These are phyloP conservation scores for Zoysia matrella DNA, from an alignment of 202 grass and related monocot genomes.

Conservation along the genomic window DNA sequence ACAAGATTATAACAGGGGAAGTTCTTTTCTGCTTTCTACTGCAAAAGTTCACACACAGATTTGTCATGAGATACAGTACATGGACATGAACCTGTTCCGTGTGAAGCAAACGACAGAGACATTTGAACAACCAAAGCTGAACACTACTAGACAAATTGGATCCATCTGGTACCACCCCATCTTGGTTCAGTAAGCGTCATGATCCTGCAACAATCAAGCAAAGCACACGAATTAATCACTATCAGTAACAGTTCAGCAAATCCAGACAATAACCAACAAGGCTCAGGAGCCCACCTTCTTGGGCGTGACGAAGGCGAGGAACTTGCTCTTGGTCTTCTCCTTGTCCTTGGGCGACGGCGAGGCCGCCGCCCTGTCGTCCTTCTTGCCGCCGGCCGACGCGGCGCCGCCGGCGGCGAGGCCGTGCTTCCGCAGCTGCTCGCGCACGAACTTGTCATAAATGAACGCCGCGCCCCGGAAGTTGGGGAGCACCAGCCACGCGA, in stretches of 20 bases:
- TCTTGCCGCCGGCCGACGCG: background rate
- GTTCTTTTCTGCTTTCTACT: background rate
- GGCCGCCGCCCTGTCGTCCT: conserved; percentile 9
- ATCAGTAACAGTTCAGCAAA: background rate
- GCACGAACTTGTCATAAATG: conserved; percentile 86
- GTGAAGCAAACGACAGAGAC: background rate
- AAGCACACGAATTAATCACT: background rate
- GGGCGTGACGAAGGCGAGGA: conserved; percentile 54
- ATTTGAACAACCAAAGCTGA: background rate
- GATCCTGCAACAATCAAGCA: conserved; percentile 37
- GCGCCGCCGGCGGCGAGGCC: conserved; percentile 31
- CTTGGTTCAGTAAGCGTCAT: conserved; percentile 34
- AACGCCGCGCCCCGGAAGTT: conserved; percentile 90
- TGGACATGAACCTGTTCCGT: background rate
- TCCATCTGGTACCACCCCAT: background rate
- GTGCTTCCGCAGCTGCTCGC: conserved; percentile 72
- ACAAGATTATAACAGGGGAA: background rate
- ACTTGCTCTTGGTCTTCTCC: conserved; percentile 68
- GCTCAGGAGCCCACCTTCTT: conserved; percentile 54
- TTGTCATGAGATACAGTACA: background rate
- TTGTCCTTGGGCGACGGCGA: conserved; percentile 67
- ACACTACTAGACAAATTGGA: background rate
- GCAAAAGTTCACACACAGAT: conserved; percentile 11
- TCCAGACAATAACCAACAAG: background rate
- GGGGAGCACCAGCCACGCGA: conserved; percentile 85